A percentile compares a stretch with the other conserved stretches of the same genome.
These are phyloP conservation scores for Suhomyces maxii DNA, from an alignment of 1,139 yeast species.

Conservation along the genomic window DNA sequence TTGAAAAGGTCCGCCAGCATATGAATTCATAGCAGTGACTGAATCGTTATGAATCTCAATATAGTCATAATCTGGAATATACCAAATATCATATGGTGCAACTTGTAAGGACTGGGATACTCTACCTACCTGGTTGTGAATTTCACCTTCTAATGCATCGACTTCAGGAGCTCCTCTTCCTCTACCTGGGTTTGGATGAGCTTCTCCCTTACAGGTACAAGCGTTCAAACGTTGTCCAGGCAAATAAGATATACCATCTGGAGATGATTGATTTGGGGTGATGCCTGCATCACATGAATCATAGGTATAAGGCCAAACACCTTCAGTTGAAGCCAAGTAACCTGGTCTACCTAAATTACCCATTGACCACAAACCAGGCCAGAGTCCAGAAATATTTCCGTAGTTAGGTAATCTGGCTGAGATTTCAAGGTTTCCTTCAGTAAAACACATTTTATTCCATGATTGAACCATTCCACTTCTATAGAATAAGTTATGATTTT, in stretches of 20 bases:
- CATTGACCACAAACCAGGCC: constrained; percentile 37
- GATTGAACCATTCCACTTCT: constrained; percentile 33
- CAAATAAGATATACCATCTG: constrained; percentile 31
- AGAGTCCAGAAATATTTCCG: constrained; percentile 29
- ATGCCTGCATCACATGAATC: constrained; percentile 34
- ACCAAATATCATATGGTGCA: constrained; percentile 35
- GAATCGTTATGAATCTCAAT: constrained; percentile 22
- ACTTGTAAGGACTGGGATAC: constrained; percentile 32
- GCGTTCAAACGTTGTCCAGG: constrained; percentile 29
- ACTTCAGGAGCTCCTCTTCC: constrained; percentile 35
- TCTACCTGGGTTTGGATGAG: constrained; percentile 28
- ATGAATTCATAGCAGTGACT: constrained; percentile 29
- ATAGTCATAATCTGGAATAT: constrained; percentile 29
- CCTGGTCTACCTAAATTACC: constrained; percentile 34
- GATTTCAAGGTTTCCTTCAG: constrained; percentile 26
- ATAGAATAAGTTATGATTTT: constrained; percentile 28
- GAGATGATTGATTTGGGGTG: constrained; percentile 32
- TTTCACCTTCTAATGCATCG: constrained; percentile 29
- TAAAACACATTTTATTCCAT: constrained; percentile 32
- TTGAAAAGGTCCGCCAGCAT: constrained; percentile 34
- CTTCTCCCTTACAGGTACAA: constrained; percentile 28
- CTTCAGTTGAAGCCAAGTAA: constrained; percentile 27
- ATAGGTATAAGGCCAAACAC: constrained; percentile 34
- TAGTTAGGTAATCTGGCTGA: constrained; percentile 28
- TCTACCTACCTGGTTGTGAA: constrained; percentile 19